Evolutionary conservation across 805 yeast genomes (phyloP).

Genomic region (Starmerella cellae): DNA sequence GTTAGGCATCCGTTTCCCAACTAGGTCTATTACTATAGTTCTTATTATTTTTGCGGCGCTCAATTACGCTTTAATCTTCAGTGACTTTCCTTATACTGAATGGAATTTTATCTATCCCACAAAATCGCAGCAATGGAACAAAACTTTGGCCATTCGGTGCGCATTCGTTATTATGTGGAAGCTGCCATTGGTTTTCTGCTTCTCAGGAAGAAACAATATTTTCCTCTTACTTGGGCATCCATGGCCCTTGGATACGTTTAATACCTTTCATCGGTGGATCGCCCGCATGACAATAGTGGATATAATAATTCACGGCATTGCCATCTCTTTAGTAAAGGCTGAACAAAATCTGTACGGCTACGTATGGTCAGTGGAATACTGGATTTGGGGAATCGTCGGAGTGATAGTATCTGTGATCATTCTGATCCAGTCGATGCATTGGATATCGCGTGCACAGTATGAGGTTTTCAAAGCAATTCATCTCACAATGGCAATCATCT

Average conservation of each 20-base stretch:
- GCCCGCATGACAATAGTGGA: conserved; percentile 41
- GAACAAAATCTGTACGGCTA: conserved; percentile 20
- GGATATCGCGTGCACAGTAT: conserved; percentile 40
- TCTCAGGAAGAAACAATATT: conserved; percentile 60
- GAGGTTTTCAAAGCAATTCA: conserved; percentile 48
- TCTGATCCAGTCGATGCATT: conserved; percentile 37
- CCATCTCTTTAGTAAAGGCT: conserved; percentile 29
- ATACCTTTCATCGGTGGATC: conserved; percentile 49
- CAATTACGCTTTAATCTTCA: conserved; percentile 22
- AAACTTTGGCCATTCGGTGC: conserved; percentile 14
- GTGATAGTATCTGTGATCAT: conserved; percentile 34
- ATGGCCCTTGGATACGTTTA: conserved; percentile 33
- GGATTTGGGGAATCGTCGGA: conserved; percentile 32
- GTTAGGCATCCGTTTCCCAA: conserved; percentile 22
- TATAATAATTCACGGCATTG: conserved; percentile 42
- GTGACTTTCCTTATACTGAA: conserved; percentile 7
- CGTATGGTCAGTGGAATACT: conserved; percentile 18
- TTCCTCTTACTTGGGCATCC: conserved; percentile 37
- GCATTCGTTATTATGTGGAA: conserved; percentile 22
- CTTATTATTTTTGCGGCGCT: conserved; percentile 26
- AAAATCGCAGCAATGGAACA: conserved; percentile 17
- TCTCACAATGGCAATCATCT: conserved; percentile 40
- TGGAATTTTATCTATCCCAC: conserved; percentile 14
- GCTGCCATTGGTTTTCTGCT: conserved; percentile 39
- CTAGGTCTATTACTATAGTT: conserved; percentile 28